phyloP scores from a whole-genome alignment of 2,329 filamentous ascomycete genomes.

The Botrytis squamosa region DNA sequence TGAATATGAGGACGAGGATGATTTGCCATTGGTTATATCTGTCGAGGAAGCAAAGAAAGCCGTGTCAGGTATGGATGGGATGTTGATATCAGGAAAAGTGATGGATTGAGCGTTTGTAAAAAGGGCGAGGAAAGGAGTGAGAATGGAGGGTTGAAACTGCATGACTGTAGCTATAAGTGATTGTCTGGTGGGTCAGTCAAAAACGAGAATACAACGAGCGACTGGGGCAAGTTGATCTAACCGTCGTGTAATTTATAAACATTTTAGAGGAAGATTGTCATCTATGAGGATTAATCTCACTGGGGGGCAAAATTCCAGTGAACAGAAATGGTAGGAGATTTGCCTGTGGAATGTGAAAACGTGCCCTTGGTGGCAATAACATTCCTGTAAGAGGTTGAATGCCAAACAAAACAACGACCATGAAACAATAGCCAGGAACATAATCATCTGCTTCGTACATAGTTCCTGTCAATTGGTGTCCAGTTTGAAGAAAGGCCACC shows the following conservation, averaged over 20 bases:
- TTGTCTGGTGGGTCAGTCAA: neutral
- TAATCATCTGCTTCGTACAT: neutral
- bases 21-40: neutral
- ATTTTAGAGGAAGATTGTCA: neutral
- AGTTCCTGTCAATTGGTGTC: neutral
- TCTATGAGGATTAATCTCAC: neutral
- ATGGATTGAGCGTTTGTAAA: conserved; percentile 4
- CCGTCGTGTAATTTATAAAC: neutral
- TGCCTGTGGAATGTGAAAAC: conserved; percentile 6
- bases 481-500: neutral
- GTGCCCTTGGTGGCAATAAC: neutral
- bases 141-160: neutral
- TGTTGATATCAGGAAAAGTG: neutral
- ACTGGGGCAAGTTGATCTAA: neutral
- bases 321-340: neutral
- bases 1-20: conserved; percentile 1
- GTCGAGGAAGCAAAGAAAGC: neutral
- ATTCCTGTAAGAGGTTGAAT: neutral
- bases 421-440: neutral
- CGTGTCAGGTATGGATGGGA: neutral
- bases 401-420: neutral
- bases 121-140: neutral
- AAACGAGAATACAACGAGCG: neutral
- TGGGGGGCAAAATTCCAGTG: conserved; percentile 7
- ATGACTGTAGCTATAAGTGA: neutral